Conservation (phyloP, 73 alveolate species). For the Paramecium pentaurelia region DNA sequence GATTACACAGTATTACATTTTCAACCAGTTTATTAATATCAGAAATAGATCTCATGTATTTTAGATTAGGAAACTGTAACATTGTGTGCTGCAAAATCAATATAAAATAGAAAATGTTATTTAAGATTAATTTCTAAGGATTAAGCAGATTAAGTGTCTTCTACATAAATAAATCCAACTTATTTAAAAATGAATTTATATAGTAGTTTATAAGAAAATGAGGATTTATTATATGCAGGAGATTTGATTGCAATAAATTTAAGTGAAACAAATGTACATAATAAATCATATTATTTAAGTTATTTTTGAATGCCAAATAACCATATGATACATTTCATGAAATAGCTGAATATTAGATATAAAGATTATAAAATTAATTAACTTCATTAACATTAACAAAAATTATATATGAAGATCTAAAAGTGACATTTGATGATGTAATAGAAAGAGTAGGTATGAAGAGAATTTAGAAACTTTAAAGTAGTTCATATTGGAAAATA, state of each 20-base stretch:
- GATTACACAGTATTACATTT: background rate
- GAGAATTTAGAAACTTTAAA: background rate
- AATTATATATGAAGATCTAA: background rate
- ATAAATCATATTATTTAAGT: background rate
- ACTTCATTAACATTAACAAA: background rate
- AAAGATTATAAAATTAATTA: background rate
- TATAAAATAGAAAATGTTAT: background rate
- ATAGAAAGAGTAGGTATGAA: conserved; percentile 41
- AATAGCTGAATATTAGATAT: background rate
- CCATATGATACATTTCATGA: conserved; percentile 7
- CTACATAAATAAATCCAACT: background rate
- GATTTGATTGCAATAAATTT: background rate
- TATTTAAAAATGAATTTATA: background rate
- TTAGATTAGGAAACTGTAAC: background rate
- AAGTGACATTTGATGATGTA: conserved; percentile 31
- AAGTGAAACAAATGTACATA: conserved; percentile 24
- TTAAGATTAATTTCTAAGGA: background rate
- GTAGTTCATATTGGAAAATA: conserved; percentile 6
- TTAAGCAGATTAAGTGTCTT: background rate
- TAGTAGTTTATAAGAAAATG: background rate
- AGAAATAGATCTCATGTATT: background rate
- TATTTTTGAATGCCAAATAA: conserved; percentile 24
- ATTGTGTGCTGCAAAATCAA: conserved; percentile 5
- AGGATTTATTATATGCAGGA: background rate
- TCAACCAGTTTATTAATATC: conserved; percentile 18